These are phyloP conservation scores for Scleroderma bovista DNA, from an alignment of 768 basidiomycete species.

Conservation along the genomic window DNA sequence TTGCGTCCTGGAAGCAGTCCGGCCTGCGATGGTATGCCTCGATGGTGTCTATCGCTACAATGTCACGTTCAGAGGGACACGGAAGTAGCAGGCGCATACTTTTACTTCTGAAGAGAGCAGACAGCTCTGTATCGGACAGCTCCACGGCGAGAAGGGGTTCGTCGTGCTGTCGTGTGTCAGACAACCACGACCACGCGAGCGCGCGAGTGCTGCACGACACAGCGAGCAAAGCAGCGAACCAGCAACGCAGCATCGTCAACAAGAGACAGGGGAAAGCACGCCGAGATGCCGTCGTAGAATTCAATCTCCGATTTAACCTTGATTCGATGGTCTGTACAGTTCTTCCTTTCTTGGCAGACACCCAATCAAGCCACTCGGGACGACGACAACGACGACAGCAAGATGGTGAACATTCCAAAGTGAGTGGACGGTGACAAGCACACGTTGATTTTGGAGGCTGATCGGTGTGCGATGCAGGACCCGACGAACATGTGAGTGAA, in stretches of 20 bases:
- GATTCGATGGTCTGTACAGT: slow-evolving; percentile 16
- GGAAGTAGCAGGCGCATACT: slow-evolving; percentile 7
- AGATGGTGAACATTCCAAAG: slow-evolving; percentile 96
- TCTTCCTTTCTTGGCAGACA: slow-evolving; percentile 13
- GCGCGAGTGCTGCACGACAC: background rate
- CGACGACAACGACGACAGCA: slow-evolving; percentile 21
- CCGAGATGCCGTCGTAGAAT: background rate
- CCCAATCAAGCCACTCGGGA: slow-evolving; percentile 14
- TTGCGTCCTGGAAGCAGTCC: slow-evolving; percentile 60
- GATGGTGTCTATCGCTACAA: slow-evolving; percentile 34
- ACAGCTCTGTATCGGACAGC: slow-evolving; percentile 14
- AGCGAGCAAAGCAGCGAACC: background rate
- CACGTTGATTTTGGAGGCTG: slow-evolving; percentile 3
- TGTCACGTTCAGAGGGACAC: slow-evolving; percentile 8
- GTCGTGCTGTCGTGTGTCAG: too few relatives aligned
- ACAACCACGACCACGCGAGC: slow-evolving; percentile 6
- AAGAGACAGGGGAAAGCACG: background rate
- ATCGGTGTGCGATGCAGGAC: slow-evolving; percentile 47
- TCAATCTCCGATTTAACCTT: slow-evolving; percentile 18
- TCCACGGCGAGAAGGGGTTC: too few relatives aligned
- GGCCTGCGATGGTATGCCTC: slow-evolving; percentile 41
- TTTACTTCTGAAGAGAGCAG: slow-evolving; percentile 11
- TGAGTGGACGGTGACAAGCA: slow-evolving; percentile 34
- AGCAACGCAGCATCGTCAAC: background rate
- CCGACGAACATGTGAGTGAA: slow-evolving; percentile 86